Evolutionary conservation across 2,329 filamentous ascomycete species (phyloP), one percentile per base, ranked within the genome.

Genomic region (Pseudogymnoascus destructans): DNA sequence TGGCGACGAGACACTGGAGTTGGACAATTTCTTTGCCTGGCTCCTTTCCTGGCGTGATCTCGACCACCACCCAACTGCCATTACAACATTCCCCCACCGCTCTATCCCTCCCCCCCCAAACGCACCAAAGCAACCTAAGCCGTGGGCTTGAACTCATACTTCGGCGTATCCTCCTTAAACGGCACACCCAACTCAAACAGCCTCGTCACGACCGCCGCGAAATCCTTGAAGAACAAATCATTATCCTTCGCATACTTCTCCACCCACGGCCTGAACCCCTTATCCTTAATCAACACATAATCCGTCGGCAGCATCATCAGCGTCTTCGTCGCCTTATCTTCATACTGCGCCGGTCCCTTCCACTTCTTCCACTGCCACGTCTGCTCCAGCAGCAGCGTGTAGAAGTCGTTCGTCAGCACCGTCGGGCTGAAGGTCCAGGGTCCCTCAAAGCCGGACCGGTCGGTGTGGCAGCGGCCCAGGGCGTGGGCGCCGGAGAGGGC

Each of bases 291-390:
- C 59, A 97, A 78, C 59, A 86, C 86, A 74, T 95, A 84, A 70
- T 98, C 92, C 64, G 89, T 87, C 57, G 93, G 93, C 72, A 98
- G 77, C 92, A 98, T 97, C 93, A 98, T 97, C 67, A 97, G 76
- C 40, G 79, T 79, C 81, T 95, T 91, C 68, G 85, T 89, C 69
- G 78, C 81, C 76, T 87, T 87, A 75, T 97, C 91, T 75, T 95
- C 85, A 71, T 86, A 92, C 80, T 95, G 60, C 74, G 85, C 84
- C 64, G 90, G 90, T 25, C 93, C 92, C 67, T 91, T 82, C 92
- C 89, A 95, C 80, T 91, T 92, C 75, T 82, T 85, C 79, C 81
- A 88, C 70, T 82, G 77, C 93, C 92, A 97, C 80, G 95, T 95
- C 83, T 95, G 89, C 62, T 90, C 81, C 32, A 95, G 69, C 54